These are phyloP conservation scores for Colletotrichum spinosum DNA, from an alignment of 2,329 filamentous ascomycete species.

Conservation along the genomic window DNA sequence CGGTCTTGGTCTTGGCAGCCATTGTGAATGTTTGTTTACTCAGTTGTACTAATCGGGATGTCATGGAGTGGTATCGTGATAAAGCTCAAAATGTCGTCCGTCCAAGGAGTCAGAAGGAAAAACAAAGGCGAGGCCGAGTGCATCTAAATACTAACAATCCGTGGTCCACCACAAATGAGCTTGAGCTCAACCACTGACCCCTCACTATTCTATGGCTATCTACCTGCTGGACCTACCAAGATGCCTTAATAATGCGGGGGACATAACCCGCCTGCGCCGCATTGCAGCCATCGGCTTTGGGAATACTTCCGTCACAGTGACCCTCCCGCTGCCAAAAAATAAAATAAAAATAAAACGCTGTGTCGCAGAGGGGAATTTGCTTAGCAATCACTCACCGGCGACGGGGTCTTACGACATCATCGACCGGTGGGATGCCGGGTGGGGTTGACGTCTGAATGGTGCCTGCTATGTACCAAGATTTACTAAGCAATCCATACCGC, in stretches of 20 bases:
- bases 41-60: conserved; percentile 24
- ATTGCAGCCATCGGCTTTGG: not conserved
- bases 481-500: not conserved
- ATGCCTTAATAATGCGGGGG: conserved; percentile 23
- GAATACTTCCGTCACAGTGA: conserved; percentile 31
- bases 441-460: too few relatives aligned
- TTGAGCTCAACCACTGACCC: conserved; percentile 13
- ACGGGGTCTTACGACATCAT: not conserved
- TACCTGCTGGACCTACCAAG: too few relatives aligned
- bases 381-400: conserved; percentile 29
- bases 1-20: conserved; percentile 57
- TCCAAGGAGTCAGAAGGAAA: not conserved
- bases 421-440: not conserved
- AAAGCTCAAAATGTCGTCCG: not conserved
- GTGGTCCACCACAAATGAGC: not conserved
- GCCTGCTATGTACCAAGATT: too few relatives aligned
- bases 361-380: conserved; percentile 16
- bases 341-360: not conserved
- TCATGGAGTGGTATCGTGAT: conserved; percentile 16
- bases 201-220: conserved; percentile 7
- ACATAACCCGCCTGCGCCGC: conserved; percentile 10
- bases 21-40: conserved; percentile 49
- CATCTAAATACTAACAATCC: conserved; percentile 24
- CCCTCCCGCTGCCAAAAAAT: conserved; percentile 8
- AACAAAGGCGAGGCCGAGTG: not conserved